These are phyloP conservation scores for Hirschioporus abietinus DNA, from an alignment of 768 basidiomycete genomes.

Conservation along the genomic window DNA sequence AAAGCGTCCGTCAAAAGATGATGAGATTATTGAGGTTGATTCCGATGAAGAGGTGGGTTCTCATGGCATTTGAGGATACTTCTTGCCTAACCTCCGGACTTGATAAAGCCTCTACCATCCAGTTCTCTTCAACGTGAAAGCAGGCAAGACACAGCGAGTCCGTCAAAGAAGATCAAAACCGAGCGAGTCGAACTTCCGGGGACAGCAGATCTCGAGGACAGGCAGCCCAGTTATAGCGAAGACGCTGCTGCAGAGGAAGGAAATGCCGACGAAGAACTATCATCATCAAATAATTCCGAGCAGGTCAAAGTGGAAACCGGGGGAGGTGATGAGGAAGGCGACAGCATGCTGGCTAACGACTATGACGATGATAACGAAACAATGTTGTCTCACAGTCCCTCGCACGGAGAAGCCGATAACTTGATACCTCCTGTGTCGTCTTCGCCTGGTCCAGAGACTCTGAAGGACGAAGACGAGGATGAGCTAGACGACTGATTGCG, in stretches of 20 bases:
- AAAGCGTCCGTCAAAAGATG: background rate
- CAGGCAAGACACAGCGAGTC: background rate
- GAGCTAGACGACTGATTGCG: background rate
- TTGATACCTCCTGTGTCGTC: background rate
- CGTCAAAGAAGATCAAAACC: background rate
- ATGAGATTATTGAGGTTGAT: background rate
- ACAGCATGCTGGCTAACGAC: background rate
- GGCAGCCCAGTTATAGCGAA: background rate
- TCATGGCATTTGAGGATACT: background rate
- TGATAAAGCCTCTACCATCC: background rate
- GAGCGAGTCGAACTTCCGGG: background rate
- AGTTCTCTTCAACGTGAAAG: background rate
- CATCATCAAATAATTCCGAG: background rate
- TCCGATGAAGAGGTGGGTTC: background rate
- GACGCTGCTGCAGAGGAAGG: background rate
- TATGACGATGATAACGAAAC: background rate
- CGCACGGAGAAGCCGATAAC: background rate
- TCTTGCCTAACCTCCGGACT: background rate
- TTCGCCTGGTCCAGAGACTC: background rate
- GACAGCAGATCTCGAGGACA: background rate
- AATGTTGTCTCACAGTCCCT: background rate
- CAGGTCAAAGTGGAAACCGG: background rate
- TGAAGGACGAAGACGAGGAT: background rate
- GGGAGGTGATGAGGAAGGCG: background rate
- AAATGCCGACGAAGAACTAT: too few relatives aligned